Percentiles rank a stretch among this genome's conserved stretches.
phyloP scores from a whole-genome alignment of 2,329 filamentous ascomycete genomes.

The Xylaria sp. region DNA sequence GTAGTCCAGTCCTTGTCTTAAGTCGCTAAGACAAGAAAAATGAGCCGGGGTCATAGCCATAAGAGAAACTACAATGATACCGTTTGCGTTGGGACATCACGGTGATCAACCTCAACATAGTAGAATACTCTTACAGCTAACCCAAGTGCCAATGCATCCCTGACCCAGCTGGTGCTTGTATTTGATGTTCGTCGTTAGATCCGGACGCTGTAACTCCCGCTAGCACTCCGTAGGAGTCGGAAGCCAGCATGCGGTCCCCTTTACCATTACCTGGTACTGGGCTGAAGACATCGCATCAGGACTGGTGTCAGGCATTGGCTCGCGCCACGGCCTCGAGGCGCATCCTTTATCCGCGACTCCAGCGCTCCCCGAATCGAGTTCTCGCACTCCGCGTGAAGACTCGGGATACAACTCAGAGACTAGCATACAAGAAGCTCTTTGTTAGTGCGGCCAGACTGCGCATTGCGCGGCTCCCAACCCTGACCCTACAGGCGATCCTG shows the following conservation, averaged over 20 bases:
- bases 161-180: neutral
- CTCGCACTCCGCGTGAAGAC: slow-evolving; percentile 24
- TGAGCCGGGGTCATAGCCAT: neutral
- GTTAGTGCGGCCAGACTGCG: slow-evolving; percentile 16
- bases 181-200: neutral
- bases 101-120: neutral
- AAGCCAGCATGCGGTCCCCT: slow-evolving; percentile 10
- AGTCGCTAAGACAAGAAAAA: neutral
- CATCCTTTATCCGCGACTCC: slow-evolving; percentile 18
- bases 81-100: neutral
- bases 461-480: slow-evolving; percentile 28
- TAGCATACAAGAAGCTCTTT: slow-evolving; percentile 17
- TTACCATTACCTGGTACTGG: neutral
- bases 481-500: slow-evolving; percentile 27
- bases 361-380: slow-evolving; percentile 24
- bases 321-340: slow-evolving; percentile 20
- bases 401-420: slow-evolving; percentile 19
- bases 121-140: neutral
- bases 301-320: slow-evolving; percentile 23
- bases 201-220: neutral
- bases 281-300: slow-evolving; percentile 6
- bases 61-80: neutral
- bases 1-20: neutral
- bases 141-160: neutral
- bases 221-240: neutral